Evolutionary conservation across 495 filamentous ascomycete species (phyloP), one percentile per base, ranked within the genome.

Genomic region (Hypoxylon fragiforme): DNA sequence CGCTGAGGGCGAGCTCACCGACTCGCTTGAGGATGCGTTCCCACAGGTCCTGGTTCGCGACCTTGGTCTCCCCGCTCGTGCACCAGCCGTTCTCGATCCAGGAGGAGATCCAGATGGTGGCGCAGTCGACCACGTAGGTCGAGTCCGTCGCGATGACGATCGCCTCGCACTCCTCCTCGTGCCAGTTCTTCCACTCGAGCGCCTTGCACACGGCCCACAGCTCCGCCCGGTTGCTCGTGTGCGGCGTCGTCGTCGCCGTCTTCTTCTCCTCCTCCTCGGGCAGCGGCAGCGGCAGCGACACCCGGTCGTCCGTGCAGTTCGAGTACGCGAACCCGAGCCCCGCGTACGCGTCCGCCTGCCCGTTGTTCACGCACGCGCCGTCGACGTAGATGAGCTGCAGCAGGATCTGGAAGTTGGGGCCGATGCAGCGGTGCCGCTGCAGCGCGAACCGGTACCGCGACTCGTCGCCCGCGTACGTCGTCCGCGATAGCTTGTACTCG

Each of bases 81-180:
- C 35, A 15, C 70, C 71, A 80, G 22, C 67, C 70, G 34, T 70
- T 74, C 12, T 44, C 14, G 37, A 69, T 45, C 77, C 77, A 79
- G 5, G 39, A 65, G 16, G 50, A 54, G 1, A 70, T 35, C 65
- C 68, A 74, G 12, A 67, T 58, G 1, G 73, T 76, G 1, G 68
- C 57, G 1, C 71, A 67, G 16, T 62, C 55, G 4, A 67, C 63
- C 0, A 73, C 61, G 45, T 78, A 77, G 16, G 68, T 66, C 1
- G 72, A 77, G 47, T 78, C 70, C 1, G 74, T 72, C 15, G 72
- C 77, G 30, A 80, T 63, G 7, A 80, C 68, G 0, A 80, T 13
- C 0, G 60, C 67, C 11, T 52, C 46, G 53, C 67, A 69, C 1
- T 68, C 67, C 46, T 75, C 74, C 12, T 45, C 47, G 20, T 20